Conservation (phyloP, 441 rosid genomes). For the Syzygium syzygioides region DNA sequence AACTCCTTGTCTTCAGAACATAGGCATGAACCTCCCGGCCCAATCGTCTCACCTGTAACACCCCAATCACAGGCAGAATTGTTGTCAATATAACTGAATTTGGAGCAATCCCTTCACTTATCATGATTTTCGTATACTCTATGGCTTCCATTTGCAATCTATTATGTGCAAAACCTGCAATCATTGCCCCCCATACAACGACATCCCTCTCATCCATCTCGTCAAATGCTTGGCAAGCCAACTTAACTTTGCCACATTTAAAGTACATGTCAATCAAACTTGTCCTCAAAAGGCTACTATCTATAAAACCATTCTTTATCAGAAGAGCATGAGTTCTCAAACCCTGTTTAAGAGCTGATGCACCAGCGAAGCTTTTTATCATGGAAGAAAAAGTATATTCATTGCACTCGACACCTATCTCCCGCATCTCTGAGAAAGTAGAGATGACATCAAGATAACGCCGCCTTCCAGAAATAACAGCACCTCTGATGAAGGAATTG, state of each 20-base stretch:
- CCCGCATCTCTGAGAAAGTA: constrained; percentile 59
- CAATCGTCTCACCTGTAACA: constrained; percentile 35
- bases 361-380: constrained; percentile 81
- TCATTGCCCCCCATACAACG: constrained; percentile 79
- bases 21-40: constrained; percentile 78
- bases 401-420: constrained; percentile 55
- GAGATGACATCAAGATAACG: constrained; percentile 51
- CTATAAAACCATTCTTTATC: constrained; percentile 61
- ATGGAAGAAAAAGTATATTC: constrained; percentile 60
- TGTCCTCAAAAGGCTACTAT: constrained; percentile 46
- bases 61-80: constrained; percentile 65
- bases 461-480: constrained; percentile 59
- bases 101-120: constrained; percentile 50
- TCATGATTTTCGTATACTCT: constrained; percentile 52
- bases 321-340: constrained; percentile 67
- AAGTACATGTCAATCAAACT: constrained; percentile 71
- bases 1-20: constrained; percentile 42
- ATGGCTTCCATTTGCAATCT: constrained; percentile 55
- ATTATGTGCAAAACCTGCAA: constrained; percentile 74
- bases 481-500: constrained; percentile 84
- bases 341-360: constrained; percentile 65
- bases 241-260: constrained; percentile 67
- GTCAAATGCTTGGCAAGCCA: constrained; percentile 53
- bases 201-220: constrained; percentile 55
- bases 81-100: constrained; percentile 64